These are phyloP conservation scores for Mortierella sp. DNA, from an alignment of 371 early-diverging fungal species.

Conservation along the genomic window DNA sequence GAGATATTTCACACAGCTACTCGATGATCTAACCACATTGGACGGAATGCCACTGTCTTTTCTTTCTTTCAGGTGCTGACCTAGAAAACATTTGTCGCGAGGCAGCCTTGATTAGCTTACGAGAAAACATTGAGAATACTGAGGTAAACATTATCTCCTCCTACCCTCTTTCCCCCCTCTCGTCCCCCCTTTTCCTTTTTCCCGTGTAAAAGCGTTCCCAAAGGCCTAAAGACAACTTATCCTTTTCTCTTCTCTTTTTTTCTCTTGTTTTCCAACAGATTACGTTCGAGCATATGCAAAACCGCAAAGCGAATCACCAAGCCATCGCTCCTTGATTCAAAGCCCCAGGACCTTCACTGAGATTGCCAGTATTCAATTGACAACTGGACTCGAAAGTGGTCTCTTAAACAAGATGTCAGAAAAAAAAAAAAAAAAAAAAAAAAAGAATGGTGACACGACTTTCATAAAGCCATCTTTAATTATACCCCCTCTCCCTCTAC, in stretches of 20 bases:
- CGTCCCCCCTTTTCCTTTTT: background rate
- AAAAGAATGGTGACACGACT: too few relatives aligned
- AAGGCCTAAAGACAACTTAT: too few relatives aligned
- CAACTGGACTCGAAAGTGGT: too few relatives aligned
- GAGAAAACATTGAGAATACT: conserved; percentile 61
- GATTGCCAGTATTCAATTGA: too few relatives aligned
- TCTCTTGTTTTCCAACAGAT: conserved; percentile 11
- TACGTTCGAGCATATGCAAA: conserved; percentile 27
- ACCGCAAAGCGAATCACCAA: conserved; percentile 34
- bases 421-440: too few relatives aligned
- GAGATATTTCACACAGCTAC: background rate
- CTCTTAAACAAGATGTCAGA: too few relatives aligned
- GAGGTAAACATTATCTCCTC: conserved; percentile 47
- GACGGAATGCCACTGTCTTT: too few relatives aligned
- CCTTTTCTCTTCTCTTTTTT: background rate
- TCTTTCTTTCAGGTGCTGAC: conserved; percentile 57
- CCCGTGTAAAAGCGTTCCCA: too few relatives aligned
- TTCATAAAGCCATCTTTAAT: too few relatives aligned
- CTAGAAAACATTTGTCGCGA: conserved; percentile 71
- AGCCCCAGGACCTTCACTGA: background rate
- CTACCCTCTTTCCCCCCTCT: background rate
- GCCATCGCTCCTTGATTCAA: conserved; percentile 33
- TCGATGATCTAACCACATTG: background rate
- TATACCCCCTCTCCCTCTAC: too few relatives aligned
- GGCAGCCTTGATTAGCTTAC: conserved; percentile 68